Conservation (phyloP, 2,329 filamentous ascomycete species). For the Exophiala sideris region DNA sequence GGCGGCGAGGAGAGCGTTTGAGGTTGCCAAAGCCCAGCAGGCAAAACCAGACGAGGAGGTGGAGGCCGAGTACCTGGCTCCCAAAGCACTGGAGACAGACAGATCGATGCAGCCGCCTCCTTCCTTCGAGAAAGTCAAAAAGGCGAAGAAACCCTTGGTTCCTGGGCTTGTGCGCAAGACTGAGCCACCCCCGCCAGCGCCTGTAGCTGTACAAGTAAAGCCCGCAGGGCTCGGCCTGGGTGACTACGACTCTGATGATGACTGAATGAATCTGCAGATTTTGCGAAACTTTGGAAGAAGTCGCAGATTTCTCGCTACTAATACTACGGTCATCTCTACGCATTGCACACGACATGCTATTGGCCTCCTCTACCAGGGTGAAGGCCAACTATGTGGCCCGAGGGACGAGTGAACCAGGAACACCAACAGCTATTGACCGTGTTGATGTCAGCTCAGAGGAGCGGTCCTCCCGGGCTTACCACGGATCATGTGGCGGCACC, state of each 20-base stretch:
- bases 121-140: conserved; percentile 71
- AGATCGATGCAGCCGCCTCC: conserved; percentile 45
- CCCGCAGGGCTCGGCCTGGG: conserved; percentile 21
- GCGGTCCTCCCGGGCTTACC: no score
- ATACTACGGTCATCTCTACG: no score
- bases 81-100: conserved; percentile 28
- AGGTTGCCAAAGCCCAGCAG: conserved; percentile 55
- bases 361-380: no score
- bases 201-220: conserved; percentile 3
- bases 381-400: no score
- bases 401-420: no score
- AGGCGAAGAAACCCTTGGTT: conserved; percentile 81
- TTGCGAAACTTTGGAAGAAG: no score
- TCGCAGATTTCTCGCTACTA: no score
- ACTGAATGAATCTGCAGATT: conserved; percentile 5
- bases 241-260: conserved; percentile 27
- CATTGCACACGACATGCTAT: no score
- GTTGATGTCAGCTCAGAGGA: no score
- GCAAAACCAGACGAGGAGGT: conserved; percentile 54
- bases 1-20: conserved; percentile 74
- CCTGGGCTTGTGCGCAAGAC: conserved; percentile 75
- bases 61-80: conserved; percentile 36
- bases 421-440: no score
- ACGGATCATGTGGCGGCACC: no score
- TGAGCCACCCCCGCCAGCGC: conserved; percentile 7